Evolutionary conservation across 345 rosid species (phyloP).

Genomic region (Euphorbia pulcherrima): DNA sequence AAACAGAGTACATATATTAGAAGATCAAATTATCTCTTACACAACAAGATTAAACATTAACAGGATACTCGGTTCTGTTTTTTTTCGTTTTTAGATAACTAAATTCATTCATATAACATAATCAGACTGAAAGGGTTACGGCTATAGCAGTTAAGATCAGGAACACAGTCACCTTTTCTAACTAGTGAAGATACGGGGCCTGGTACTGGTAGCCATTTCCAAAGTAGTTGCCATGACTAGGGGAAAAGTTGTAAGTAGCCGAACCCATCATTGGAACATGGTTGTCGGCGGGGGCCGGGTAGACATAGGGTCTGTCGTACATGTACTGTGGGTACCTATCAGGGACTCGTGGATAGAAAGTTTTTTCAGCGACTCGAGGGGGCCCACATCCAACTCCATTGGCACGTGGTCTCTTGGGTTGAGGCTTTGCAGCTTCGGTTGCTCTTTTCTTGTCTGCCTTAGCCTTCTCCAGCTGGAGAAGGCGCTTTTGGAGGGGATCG

Average conservation of each 20-base stretch:
- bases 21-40: constrained; percentile 42
- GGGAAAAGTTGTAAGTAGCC: constrained; percentile 65
- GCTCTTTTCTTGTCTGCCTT: constrained; percentile 88
- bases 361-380: constrained; percentile 50
- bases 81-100: constrained; percentile 36
- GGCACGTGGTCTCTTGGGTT: constrained; percentile 85
- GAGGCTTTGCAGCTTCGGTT: constrained; percentile 82
- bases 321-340: constrained; percentile 78
- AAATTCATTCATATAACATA: constrained; percentile 62
- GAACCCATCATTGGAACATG: constrained; percentile 51
- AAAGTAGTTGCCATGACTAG: constrained; percentile 80
- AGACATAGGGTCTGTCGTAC: constrained; percentile 74
- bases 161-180: constrained; percentile 49
- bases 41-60: constrained; percentile 56
- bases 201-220: constrained; percentile 93
- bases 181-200: constrained; percentile 74
- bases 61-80: constrained; percentile 16
- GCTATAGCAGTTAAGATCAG: constrained; percentile 66
- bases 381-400: constrained; percentile 57
- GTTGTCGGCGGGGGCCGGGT: constrained; percentile 53
- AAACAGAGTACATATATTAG: constrained; percentile 57
- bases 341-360: constrained; percentile 57
- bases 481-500: constrained; percentile 66
- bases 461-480: constrained; percentile 83
- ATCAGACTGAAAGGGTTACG: constrained; percentile 47